phyloP scores from a whole-genome alignment of 2,329 filamentous ascomycete genomes.

The Claviceps sp. region DNA sequence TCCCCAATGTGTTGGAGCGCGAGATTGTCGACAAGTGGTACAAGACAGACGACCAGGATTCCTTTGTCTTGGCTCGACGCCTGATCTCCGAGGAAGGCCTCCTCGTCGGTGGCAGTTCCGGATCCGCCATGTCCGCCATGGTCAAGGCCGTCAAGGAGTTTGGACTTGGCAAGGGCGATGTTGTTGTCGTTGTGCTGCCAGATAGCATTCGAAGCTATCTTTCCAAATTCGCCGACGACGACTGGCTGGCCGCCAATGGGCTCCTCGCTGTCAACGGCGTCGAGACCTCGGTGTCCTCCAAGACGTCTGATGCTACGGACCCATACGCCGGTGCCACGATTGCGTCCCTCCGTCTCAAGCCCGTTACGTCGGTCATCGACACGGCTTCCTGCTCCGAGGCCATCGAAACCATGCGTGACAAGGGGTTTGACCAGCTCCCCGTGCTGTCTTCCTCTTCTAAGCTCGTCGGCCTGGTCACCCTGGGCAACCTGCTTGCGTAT shows the following conservation, averaged over 20 bases:
- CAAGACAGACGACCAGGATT: conserved; percentile 89
- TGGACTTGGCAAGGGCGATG: conserved; percentile 66
- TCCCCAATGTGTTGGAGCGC: conserved; percentile 83
- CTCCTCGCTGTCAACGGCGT: conserved; percentile 53
- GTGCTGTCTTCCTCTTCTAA: conserved; percentile 59
- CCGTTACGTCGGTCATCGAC: conserved; percentile 71
- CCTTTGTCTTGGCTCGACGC: conserved; percentile 78
- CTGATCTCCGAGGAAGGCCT: conserved; percentile 91
- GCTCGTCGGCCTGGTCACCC: conserved; percentile 83
- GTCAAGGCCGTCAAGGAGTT: conserved; percentile 65
- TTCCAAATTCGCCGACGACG: conserved; percentile 96
- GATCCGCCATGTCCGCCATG: conserved; percentile 77
- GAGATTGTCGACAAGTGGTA: conserved; percentile 83
- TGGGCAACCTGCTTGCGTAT: conserved; percentile 87
- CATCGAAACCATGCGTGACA: conserved; percentile 96
- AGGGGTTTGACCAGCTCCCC: conserved; percentile 93
- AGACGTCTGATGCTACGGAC: conserved; percentile 34
- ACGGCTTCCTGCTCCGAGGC: conserved; percentile 67
- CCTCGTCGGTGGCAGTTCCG: conserved; percentile 84
- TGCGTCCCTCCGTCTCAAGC: conserved; percentile 74
- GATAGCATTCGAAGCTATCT: conserved; percentile 97
- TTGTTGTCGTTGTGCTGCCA: conserved; percentile 80
- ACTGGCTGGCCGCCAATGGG: conserved; percentile 95
- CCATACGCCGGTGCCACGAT: conserved; percentile 70
- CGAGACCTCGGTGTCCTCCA: conserved; percentile 31